phyloP scores from a whole-genome alignment of 2,329 filamentous ascomycete genomes.

The Scedosporium apiospermum region DNA sequence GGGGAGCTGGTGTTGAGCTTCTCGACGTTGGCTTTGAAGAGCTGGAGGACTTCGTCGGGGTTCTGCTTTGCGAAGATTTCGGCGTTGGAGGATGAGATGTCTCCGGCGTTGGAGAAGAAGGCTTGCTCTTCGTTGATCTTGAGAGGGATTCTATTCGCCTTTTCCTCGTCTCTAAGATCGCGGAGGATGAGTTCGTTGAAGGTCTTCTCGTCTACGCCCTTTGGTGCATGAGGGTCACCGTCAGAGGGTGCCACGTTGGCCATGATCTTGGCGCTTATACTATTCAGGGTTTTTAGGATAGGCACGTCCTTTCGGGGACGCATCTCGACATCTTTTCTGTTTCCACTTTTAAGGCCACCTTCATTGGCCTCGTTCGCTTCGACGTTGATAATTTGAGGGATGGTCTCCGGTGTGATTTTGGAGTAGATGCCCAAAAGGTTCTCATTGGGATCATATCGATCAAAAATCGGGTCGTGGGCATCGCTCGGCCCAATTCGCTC shows the following conservation, averaged over 20 bases:
- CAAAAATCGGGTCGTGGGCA: constrained; percentile 67
- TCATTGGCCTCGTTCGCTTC: constrained; percentile 94
- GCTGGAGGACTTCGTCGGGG: constrained; percentile 56
- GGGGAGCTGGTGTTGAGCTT: constrained; percentile 36
- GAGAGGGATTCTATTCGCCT: constrained; percentile 70
- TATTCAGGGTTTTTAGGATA: constrained; percentile 83
- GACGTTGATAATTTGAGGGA: constrained; percentile 85
- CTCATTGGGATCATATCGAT: constrained; percentile 72
- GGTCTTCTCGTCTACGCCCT: constrained; percentile 59
- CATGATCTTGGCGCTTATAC: constrained; percentile 87
- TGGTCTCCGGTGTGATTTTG: constrained; percentile 50
- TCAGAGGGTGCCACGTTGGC: constrained; percentile 76
- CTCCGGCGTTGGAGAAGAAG: constrained; percentile 61
- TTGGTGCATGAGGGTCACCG: constrained; percentile 46
- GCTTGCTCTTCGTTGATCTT: constrained; percentile 81
- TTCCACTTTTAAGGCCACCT: constrained; percentile 71
- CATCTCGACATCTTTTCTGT: constrained; percentile 86
- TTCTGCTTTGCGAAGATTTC: constrained; percentile 58
- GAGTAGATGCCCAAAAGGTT: constrained; percentile 45
- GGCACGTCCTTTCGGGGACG: constrained; percentile 71
- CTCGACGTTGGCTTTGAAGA: constrained; percentile 53
- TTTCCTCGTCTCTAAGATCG: constrained; percentile 66
- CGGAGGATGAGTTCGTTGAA: constrained; percentile 67
- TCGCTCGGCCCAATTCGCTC: constrained; percentile 77
- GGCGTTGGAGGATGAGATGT: constrained; percentile 32